Evolutionary conservation across 345 rosid species (phyloP).

Genomic region (Camelina hispida): DNA sequence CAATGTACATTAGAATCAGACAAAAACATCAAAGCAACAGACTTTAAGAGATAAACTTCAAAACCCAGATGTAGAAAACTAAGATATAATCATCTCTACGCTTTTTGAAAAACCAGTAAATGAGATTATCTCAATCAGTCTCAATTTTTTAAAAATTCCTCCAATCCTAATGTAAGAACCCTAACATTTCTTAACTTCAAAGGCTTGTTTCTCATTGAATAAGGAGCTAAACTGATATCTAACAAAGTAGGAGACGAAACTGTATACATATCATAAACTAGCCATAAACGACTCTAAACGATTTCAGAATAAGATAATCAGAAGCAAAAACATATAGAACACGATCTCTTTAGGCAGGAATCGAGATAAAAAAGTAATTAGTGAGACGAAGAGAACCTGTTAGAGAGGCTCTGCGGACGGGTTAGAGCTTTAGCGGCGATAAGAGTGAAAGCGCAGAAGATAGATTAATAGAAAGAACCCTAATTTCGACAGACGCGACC

Average conservation of each 20-base stretch:
- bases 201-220: not conserved
- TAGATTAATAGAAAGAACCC: not conserved
- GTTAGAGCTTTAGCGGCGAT: slow-evolving; percentile 5
- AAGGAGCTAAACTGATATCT: not conserved
- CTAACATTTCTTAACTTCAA: not conserved
- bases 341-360: not conserved
- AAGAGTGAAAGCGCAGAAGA: not conserved
- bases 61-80: not conserved
- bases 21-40: not conserved
- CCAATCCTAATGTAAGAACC: not conserved
- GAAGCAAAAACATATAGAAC: not conserved
- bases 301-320: not conserved
- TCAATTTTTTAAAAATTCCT: not conserved
- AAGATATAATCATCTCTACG: not conserved
- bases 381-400: not conserved
- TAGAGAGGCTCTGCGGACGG: not conserved
- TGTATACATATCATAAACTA: not conserved
- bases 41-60: not conserved
- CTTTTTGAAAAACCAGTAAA: not conserved
- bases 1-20: not conserved
- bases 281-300: not conserved
- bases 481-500: not conserved
- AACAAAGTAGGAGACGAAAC: not conserved
- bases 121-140: not conserved
- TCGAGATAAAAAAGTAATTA: not conserved